Base-by-base conservation (phyloP, 2,329 filamentous ascomycete genomes). In the Apiospora arundinis region DNA sequence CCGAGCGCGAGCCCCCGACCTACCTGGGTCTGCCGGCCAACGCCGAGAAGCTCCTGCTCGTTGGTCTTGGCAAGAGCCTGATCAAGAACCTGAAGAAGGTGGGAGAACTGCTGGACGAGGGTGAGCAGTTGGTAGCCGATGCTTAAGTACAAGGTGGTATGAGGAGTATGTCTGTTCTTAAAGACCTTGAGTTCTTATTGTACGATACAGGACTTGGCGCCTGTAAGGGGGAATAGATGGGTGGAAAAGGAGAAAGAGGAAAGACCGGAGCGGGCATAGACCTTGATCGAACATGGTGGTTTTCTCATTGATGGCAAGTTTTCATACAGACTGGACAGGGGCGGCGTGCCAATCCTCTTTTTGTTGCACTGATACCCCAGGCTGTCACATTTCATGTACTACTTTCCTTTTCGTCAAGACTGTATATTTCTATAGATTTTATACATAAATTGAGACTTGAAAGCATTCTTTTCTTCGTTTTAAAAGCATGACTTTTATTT, bases 11-110 rank as follows among this genome's bases (percentile, higher is more conserved):
- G 82, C 97, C 97, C 40, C 96, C 96, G 5, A 97, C 95, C 0
- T 99, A 97, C 80, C 87, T 99, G 21, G 97, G 96, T 28, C 83
- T 99, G 75, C 96, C 96, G 46, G 94, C 94, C 40, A 98, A 99
- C 81, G 96, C 96, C 25, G 96, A 99, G 90, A 99, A 98, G 84
- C 81, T 99, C 80, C 83, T 99, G 77, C 87, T 99, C 44, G 93
- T 97, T 18, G 95, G 94, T 2, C 91, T 97, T 78, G 97, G 95
- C 60, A 89, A 90, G 79, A 93, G 92, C 78, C 91, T 98, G 89
- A 91, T 98, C 77, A 89, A 88, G 74, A 95, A 98, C 81, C 78
- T 98, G 81, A 91, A 92, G 79, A 93, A 92, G 81, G 93, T 99
- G 69, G 93, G 93, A 74, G 93, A 94, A 75, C 86, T 98, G 82